These are phyloP conservation scores for Rhodotorula sp. DNA, from an alignment of 1,284 basidiomycete genomes.

Conservation along the genomic window DNA sequence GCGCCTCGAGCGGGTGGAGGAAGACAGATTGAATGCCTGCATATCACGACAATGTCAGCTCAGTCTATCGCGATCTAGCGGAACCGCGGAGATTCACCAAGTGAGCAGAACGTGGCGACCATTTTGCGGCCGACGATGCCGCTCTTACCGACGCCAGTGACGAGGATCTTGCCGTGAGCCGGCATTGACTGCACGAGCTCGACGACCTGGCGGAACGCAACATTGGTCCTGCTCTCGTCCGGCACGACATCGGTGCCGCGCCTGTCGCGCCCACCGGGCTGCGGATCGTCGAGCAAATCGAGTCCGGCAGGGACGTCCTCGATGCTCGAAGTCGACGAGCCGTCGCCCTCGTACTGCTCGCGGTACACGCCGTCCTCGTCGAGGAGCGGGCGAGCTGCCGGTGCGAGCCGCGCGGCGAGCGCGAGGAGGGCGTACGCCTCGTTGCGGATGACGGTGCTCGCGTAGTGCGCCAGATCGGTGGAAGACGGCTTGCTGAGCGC, in stretches of 20 bases:
- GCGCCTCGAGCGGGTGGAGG: conserved; percentile 51
- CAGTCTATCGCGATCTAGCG: neutral
- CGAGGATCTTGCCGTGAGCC: conserved; percentile 50
- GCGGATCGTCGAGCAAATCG: neutral
- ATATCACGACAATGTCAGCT: neutral
- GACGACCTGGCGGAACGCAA: conserved; percentile 38
- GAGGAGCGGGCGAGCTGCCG: conserved; percentile 36
- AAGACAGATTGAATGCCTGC: conserved; percentile 51
- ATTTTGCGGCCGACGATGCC: conserved; percentile 46
- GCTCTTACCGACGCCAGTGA: conserved; percentile 53
- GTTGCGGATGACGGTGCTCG: conserved; percentile 40
- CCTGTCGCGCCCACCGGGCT: neutral
- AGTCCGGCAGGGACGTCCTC: neutral
- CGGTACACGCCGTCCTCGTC: conserved; percentile 28
- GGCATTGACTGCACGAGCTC: conserved; percentile 37
- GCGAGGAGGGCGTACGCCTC: conserved; percentile 47
- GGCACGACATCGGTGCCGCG: neutral
- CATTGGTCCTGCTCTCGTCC: conserved; percentile 25
- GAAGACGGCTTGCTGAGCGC: conserved; percentile 4
- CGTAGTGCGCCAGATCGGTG: conserved; percentile 40
- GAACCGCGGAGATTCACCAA: conserved; percentile 32
- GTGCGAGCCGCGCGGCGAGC: conserved; percentile 42
- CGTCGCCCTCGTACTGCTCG: conserved; percentile 12
- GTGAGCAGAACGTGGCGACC: conserved; percentile 46
- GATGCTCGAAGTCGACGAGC: neutral